phyloP scores from a whole-genome alignment of 352 stramenopile genomes.

The Hyaloperonospora brassicae region DNA sequence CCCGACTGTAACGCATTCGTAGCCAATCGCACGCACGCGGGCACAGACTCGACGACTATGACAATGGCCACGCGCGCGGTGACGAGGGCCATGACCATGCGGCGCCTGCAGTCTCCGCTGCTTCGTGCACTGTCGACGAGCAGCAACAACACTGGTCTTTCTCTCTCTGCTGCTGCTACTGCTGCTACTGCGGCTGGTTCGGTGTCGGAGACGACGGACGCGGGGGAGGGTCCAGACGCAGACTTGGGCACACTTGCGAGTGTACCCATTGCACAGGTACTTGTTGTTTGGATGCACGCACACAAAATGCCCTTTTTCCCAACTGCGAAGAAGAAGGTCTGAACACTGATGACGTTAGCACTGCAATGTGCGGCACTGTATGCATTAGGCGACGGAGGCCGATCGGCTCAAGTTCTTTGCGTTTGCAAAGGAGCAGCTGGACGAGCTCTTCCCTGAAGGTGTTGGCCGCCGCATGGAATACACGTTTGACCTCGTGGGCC shows the following conservation, averaged over 20 bases:
- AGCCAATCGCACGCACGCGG: no score
- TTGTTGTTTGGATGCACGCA: no score
- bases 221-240: conserved; percentile 13
- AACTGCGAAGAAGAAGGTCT: not conserved
- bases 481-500: conserved; percentile 76
- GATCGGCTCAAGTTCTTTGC: conserved; percentile 76
- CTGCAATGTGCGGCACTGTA: conserved; percentile 1
- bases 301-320: no score
- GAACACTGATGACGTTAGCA: not conserved
- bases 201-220: conserved; percentile 1
- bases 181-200: no score
- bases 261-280: conserved; percentile 47
- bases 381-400: conserved; percentile 39
- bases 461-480: conserved; percentile 64
- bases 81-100: conserved; percentile 23
- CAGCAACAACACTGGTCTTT: not conserved
- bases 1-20: no score
- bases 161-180: conserved; percentile 3
- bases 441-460: conserved; percentile 65
- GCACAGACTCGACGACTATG: not conserved
- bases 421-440: conserved; percentile 67
- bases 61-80: conserved; percentile 62
- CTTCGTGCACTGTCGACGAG: conserved; percentile 40
- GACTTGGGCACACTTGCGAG: conserved; percentile 47
- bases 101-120: conserved; percentile 19